A percentile compares a stretch with the other conserved stretches of the same genome.
Conservation (phyloP, 768 basidiomycete genomes). For the Termitomyces titanicus region DNA sequence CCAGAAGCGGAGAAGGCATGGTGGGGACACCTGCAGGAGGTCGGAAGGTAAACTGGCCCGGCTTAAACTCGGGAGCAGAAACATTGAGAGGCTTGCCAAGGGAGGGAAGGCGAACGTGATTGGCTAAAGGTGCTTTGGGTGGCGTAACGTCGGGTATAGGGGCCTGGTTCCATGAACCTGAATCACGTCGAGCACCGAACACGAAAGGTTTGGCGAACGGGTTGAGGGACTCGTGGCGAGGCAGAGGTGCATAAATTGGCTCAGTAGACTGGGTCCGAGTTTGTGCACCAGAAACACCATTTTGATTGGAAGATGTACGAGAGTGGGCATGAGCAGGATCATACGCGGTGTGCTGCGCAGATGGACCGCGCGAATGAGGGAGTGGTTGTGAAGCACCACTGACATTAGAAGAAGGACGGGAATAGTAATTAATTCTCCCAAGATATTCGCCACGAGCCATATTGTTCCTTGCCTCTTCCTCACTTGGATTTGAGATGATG, state of each 20-base stretch:
- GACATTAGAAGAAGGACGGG: conserved; percentile 42
- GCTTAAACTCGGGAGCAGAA: conserved; percentile 80
- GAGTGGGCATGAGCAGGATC: conserved; percentile 68
- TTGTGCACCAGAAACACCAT: conserved; percentile 11
- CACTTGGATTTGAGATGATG: conserved; percentile 83
- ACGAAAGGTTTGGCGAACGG: conserved; percentile 84
- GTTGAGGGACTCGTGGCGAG: conserved; percentile 50
- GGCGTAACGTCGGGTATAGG: conserved; percentile 30
- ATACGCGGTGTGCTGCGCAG: conserved; percentile 56
- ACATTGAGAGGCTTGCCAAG: conserved; percentile 73
- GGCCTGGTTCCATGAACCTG: conserved; percentile 27
- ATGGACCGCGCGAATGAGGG: conserved; percentile 63
- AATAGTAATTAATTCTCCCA: conserved; percentile 40
- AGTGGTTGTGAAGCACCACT: conserved; percentile 46
- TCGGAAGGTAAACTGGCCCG: conserved; percentile 73
- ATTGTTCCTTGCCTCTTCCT: conserved; percentile 50
- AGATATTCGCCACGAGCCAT: conserved; percentile 37
- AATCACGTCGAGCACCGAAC: conserved; percentile 49
- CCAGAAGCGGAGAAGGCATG: conserved; percentile 35
- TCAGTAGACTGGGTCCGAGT: conserved; percentile 21
- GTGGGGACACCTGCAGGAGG: conserved; percentile 64
- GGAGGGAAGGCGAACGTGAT: conserved; percentile 43
- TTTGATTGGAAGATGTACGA: conserved; percentile 40
- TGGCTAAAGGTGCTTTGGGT: conserved; percentile 29
- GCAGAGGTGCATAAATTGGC: conserved; percentile 17